phyloP scores from a whole-genome alignment of 805 yeast species.

The Wickerhamiella australiensis region DNA sequence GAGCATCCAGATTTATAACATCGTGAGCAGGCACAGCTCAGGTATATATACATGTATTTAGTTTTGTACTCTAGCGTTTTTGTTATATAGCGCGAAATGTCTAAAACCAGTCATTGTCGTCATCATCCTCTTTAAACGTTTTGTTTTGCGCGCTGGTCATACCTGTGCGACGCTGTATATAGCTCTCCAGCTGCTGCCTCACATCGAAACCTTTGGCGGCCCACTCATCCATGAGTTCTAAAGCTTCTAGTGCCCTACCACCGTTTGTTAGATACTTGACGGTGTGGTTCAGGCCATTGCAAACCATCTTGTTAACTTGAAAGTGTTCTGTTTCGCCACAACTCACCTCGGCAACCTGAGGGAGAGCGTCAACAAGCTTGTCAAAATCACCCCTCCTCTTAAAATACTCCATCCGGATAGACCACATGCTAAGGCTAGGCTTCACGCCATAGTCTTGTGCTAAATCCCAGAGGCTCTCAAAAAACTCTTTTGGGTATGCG shows the following conservation, averaged over 20 bases:
- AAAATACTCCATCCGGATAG: slow-evolving; percentile 17
- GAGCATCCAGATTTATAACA: not conserved
- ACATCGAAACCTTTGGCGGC: slow-evolving; percentile 18
- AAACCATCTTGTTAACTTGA: not conserved
- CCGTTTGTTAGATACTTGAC: slow-evolving; percentile 19
- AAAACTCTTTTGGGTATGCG: slow-evolving; percentile 9
- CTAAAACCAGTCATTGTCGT: slow-evolving; percentile 17
- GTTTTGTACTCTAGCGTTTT: not conserved
- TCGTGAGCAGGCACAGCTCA: not conserved
- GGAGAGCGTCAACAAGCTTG: slow-evolving; percentile 14
- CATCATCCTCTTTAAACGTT: slow-evolving; percentile 22
- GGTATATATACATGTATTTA: no score
- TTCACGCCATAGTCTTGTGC: not conserved
- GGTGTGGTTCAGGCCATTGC: slow-evolving; percentile 15
- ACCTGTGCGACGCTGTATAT: slow-evolving; percentile 15
- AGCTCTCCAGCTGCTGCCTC: slow-evolving; percentile 14
- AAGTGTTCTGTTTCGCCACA: not conserved
- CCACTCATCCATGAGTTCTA: slow-evolving; percentile 17
- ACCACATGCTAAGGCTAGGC: slow-evolving; percentile 19
- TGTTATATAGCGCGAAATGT: not conserved
- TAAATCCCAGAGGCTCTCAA: slow-evolving; percentile 17
- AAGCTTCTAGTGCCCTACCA: slow-evolving; percentile 18
- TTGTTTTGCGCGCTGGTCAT: slow-evolving; percentile 17
- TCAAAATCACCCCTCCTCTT: slow-evolving; percentile 18
- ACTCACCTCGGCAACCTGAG: slow-evolving; percentile 9